Base-by-base conservation (phyloP, 495 filamentous ascomycete genomes). In the Penicillium nucicola region DNA sequence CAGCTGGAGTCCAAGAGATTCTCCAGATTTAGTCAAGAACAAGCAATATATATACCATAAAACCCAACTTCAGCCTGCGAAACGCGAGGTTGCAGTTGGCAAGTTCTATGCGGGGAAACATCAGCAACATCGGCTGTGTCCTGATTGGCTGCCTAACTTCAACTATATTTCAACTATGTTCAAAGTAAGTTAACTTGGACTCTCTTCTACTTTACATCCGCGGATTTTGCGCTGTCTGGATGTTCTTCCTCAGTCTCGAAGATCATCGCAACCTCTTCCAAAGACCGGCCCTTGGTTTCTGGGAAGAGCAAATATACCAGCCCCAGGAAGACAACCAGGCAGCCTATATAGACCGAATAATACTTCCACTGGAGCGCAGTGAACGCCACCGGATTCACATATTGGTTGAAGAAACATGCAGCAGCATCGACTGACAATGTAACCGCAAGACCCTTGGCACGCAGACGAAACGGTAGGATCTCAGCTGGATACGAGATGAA, bases 361-460 rank as follows among this genome's bases (percentile, higher is more conserved):
- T 83, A 76, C 58, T 77, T 80, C 82, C 82, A 84, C 42, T 69
- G 58, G 3, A 70, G 39, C 48, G 68, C 63, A 11, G 62, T 50
- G 28, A 84, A 78, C n/a, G 70, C 70, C 19, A 85, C 66, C 1
- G 81, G 82, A 65, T 85, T 84, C 49, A 81, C 82, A 35, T 69
- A 81, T 65, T 77, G 75, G 50, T 77, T 77, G 45, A 85, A 72
- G 9, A 79, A 79, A 25, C 84, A 71, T 13, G 82, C 71, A 8
- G 77, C 72, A 46, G 84, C 77, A 35, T 82, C 77, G 12, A 76
- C 79, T 23, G 84, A 72, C 43, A 82, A 76, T 64, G 77, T 78
- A 38, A 84, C 68, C 66, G 86, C 82, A 69, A 88, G 79, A 18
- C 85, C 84, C 71, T 87, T 90, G 14, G 84, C 83, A 14, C 84